Percentiles rank a stretch among this genome's conserved stretches.
phyloP scores from a whole-genome alignment of 805 yeast genomes.

The Suhomyces sp. region DNA sequence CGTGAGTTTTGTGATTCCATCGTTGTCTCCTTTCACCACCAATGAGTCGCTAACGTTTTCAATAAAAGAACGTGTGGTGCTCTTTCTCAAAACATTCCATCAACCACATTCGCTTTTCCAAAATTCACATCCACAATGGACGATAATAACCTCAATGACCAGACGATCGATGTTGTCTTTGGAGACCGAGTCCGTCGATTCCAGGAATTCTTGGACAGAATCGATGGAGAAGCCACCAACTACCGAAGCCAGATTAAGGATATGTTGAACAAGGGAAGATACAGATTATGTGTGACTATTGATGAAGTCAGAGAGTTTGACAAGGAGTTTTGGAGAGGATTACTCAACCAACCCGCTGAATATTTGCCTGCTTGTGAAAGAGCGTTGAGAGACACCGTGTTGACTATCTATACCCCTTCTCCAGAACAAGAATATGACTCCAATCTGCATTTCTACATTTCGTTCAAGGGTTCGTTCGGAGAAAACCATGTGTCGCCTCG shows the following conservation, averaged over 20 bases:
- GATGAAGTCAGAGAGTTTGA: constrained; percentile 90
- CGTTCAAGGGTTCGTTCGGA: constrained; percentile 91
- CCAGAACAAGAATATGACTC: constrained; percentile 52
- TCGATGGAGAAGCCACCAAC: constrained; percentile 50
- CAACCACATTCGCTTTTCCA: constrained; percentile 5
- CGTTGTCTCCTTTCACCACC: constrained; percentile 5
- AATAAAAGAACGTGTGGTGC: no score
- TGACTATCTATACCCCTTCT: constrained; percentile 66
- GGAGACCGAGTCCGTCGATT: constrained; percentile 85
- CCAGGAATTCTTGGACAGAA: constrained; percentile 76
- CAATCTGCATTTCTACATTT: constrained; percentile 66
- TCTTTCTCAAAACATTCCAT: not conserved
- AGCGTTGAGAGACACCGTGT: constrained; percentile 78
- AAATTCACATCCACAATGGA: constrained; percentile 16
- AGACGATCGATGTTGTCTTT: constrained; percentile 49
- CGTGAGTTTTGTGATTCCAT: no score
- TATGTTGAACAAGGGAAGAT: constrained; percentile 66
- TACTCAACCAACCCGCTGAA: constrained; percentile 76
- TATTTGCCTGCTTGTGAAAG: constrained; percentile 85
- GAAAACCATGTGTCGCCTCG: constrained; percentile 84
- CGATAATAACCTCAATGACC: constrained; percentile 23
- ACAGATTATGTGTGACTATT: constrained; percentile 69
- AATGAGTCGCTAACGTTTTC: not conserved
- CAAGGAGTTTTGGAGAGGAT: constrained; percentile 71
- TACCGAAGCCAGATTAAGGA: constrained; percentile 69